A percentile compares a stretch with the other conserved stretches of the same genome.
Conservation (phyloP, 495 filamentous ascomycete genomes). For the Chlorociboria aeruginascens region DNA sequence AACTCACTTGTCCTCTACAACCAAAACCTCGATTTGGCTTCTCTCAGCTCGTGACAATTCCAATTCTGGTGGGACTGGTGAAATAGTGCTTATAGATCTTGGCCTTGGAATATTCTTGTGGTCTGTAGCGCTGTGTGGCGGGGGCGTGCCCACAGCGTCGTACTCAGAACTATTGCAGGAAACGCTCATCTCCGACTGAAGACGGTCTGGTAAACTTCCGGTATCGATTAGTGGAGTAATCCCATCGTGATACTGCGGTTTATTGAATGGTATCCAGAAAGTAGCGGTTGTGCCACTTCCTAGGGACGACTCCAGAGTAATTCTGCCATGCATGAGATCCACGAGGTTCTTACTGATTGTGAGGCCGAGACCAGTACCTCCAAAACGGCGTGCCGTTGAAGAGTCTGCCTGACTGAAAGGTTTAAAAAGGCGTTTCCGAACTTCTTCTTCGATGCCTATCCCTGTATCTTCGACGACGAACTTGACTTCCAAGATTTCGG, state of each 20-base stretch:
- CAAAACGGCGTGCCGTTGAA: conserved; percentile 61
- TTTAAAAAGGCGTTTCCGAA: conserved; percentile 62
- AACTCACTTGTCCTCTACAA: conserved; percentile 68
- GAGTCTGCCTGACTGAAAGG: conserved; percentile 81
- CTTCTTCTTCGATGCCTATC: conserved; percentile 72
- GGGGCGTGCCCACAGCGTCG: conserved; percentile 24
- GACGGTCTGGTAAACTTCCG: conserved; percentile 42
- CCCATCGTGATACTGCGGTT: conserved; percentile 10
- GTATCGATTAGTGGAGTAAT: conserved; percentile 34
- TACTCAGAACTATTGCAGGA: conserved; percentile 45
- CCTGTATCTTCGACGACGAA: conserved; percentile 70
- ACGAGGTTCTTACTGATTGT: conserved; percentile 72
- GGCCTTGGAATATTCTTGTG: conserved; percentile 21
- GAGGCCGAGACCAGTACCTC: conserved; percentile 70
- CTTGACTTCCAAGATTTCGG: conserved; percentile 35
- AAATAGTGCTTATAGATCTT: conserved; percentile 20
- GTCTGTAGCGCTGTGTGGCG: conserved; percentile 19
- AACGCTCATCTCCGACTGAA: conserved; percentile 50
- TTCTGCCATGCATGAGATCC: conserved; percentile 71
- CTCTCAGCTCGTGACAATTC: conserved; percentile 35
- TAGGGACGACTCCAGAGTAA: conserved; percentile 47
- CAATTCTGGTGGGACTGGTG: conserved; percentile 20
- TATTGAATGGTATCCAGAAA: conserved; percentile 56
- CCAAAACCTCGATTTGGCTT: conserved; percentile 45
- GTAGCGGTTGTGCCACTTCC: conserved; percentile 51